These are phyloP conservation scores for Apiotrichum akiyoshidainum DNA, from an alignment of 1,284 basidiomycete genomes.

Conservation along the genomic window DNA sequence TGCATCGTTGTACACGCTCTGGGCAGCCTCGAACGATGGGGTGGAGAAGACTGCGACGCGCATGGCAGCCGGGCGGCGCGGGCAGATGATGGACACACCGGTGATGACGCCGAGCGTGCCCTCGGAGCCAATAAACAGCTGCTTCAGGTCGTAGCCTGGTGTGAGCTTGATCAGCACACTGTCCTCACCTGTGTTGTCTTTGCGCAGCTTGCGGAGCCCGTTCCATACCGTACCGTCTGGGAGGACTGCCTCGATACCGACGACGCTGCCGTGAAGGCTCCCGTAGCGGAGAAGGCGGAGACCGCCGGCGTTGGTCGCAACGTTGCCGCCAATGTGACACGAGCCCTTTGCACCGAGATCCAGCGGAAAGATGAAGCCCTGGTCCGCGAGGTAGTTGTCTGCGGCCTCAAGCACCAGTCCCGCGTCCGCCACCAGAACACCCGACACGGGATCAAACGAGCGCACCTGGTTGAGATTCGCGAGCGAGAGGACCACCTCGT, in stretches of 20 bases:
- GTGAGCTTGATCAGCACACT: background rate
- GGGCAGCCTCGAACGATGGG: constrained; percentile 56
- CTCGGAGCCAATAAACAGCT: constrained; percentile 96
- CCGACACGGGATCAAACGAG: constrained; percentile 85
- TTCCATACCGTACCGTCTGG: constrained; percentile 92
- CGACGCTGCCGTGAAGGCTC: constrained; percentile 87
- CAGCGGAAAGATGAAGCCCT: constrained; percentile 94
- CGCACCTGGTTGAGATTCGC: constrained; percentile 80
- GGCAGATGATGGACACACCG: constrained; percentile 91
- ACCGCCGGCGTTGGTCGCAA: constrained; percentile 96
- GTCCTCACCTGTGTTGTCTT: constrained; percentile 89
- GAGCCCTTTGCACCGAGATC: constrained; percentile 98
- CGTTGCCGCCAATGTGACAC: constrained; percentile 98
- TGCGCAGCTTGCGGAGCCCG: constrained; percentile 73
- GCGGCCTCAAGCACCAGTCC: constrained; percentile 92
- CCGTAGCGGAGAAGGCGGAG: constrained; percentile 91
- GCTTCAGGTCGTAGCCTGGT: constrained; percentile 94
- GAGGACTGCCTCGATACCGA: constrained; percentile 95
- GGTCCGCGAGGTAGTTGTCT: constrained; percentile 78
- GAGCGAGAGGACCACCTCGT: constrained; percentile 85
- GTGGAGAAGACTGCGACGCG: constrained; percentile 59
- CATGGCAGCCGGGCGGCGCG: constrained; percentile 70
- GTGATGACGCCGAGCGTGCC: constrained; percentile 95
- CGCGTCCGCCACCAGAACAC: constrained; percentile 68
- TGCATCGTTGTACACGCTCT: constrained; percentile 56